Percentiles rank a stretch among this genome's conserved stretches.
Evolutionary conservation across 2,329 filamentous ascomycete genomes (phyloP).

Genomic region (Clonostachys solani): DNA sequence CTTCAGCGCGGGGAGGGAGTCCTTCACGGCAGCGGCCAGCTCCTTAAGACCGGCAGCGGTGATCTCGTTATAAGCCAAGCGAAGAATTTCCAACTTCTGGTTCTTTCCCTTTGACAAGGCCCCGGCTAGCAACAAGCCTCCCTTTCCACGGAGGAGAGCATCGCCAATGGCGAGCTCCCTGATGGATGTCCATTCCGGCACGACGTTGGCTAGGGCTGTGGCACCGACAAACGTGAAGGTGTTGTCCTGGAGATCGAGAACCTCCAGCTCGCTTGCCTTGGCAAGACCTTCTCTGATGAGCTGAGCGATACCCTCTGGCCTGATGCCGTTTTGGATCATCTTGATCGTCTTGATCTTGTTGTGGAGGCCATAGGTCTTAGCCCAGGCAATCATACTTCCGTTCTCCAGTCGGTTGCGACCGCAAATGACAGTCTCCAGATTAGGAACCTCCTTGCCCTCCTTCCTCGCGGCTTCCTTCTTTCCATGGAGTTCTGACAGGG

Average conservation of each 20-base stretch:
- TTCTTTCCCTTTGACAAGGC: conserved; percentile 75
- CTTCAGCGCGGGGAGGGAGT: conserved; percentile 69
- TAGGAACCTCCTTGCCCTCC: conserved; percentile 66
- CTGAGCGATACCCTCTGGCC: conserved; percentile 84
- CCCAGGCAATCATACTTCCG: conserved; percentile 95
- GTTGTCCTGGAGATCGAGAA: conserved; percentile 94
- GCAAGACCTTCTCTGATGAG: conserved; percentile 76
- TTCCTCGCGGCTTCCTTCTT: conserved; percentile 79
- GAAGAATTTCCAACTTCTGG: conserved; percentile 71
- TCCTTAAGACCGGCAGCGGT: conserved; percentile 69
- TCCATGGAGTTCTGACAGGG: conserved; percentile 74
- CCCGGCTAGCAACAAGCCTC: conserved; percentile 67
- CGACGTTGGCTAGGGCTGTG: conserved; percentile 70
- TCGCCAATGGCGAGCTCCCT: conserved; percentile 86
- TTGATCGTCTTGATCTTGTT: conserved; percentile 78
- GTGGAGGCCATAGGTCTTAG: conserved; percentile 79
- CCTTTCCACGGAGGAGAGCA: conserved; percentile 76
- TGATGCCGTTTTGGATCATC: conserved; percentile 98
- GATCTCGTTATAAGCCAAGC: conserved; percentile 94
- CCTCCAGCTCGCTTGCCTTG: conserved; percentile 62
- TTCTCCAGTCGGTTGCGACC: conserved; percentile 94
- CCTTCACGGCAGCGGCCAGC: conserved; percentile 64
- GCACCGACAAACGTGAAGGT: conserved; percentile 85
- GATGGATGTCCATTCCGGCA: conserved; percentile 70
- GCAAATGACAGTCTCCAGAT: conserved; percentile 95